phyloP scores from a whole-genome alignment of 345 rosid species.

The Hevea brasiliensis region DNA sequence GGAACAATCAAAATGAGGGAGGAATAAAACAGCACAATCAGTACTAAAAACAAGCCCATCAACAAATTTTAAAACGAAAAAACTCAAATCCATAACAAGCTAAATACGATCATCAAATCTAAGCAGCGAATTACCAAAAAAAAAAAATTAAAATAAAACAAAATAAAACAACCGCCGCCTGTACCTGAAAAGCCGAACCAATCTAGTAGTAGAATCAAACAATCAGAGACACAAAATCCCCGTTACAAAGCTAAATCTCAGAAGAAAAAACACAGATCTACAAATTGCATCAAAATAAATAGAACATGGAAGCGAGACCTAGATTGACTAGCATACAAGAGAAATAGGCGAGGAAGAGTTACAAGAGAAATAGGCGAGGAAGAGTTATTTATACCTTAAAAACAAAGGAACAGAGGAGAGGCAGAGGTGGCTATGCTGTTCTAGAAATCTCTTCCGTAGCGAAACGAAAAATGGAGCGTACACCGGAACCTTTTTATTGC shows the following conservation, averaged over 20 bases:
- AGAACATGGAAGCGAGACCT: background rate
- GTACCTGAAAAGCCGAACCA: constrained; percentile 11
- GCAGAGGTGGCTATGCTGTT: background rate
- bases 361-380: no score
- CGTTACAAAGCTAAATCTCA: constrained; percentile 16
- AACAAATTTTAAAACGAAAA: no score
- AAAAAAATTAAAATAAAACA: no score
- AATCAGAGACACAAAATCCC: background rate
- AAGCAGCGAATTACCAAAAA: background rate
- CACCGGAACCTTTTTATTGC: background rate
- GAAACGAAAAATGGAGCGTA: background rate
- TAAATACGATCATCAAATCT: background rate
- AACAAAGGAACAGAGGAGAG: background rate
- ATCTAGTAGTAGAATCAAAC: background rate
- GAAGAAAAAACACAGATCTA: constrained; percentile 30
- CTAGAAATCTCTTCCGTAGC: constrained; percentile 15
- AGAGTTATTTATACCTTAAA: constrained; percentile 5
- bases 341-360: background rate
- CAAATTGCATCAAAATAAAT: background rate
- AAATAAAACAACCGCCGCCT: background rate
- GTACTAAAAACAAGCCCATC: background rate
- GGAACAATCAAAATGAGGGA: no score
- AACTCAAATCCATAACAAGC: background rate
- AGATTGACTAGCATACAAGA: background rate
- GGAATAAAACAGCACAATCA: background rate